A percentile compares a stretch with the other conserved stretches of the same genome.
Evolutionary conservation across 2,329 filamentous ascomycete genomes (phyloP).

Genomic region (Fusarium continuum): DNA sequence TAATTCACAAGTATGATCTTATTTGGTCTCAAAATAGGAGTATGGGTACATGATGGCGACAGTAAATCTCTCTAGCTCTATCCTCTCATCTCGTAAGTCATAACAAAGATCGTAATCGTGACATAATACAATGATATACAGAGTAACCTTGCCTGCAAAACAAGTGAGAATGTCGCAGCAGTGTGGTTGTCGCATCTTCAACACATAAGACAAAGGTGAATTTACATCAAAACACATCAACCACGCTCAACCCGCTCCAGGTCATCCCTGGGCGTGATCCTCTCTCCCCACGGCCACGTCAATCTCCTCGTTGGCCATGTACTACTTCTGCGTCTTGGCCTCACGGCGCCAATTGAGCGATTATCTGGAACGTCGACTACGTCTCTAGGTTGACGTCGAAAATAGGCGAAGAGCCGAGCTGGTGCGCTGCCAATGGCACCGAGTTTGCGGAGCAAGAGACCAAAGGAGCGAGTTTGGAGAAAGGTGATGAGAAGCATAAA

Average conservation of each 20-base stretch:
- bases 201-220: not conserved
- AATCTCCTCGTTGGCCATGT: slow-evolving; percentile 6
- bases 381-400: slow-evolving; percentile 23
- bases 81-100: slow-evolving; percentile 6
- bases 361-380: slow-evolving; percentile 32
- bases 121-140: not conserved
- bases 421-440: slow-evolving; percentile 7
- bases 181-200: not conserved
- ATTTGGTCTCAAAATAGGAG: not conserved
- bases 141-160: not conserved
- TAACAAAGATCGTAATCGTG: not conserved
- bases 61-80: not conserved
- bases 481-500: slow-evolving; percentile 59
- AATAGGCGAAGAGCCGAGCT: not conserved
- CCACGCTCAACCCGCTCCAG: slow-evolving; percentile 18
- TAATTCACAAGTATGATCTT: no score
- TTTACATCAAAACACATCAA: slow-evolving; percentile 1
- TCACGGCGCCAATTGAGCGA: slow-evolving; percentile 23
- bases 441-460: slow-evolving; percentile 41
- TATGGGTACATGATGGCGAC: slow-evolving; percentile 8
- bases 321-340: slow-evolving; percentile 4
- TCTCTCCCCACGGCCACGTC: slow-evolving; percentile 17
- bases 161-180: not conserved
- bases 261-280: not conserved
- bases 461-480: slow-evolving; percentile 55